Percentiles rank a stretch among this genome's conserved stretches.
phyloP scores from a whole-genome alignment of 768 basidiomycete genomes.

The Termitomyces sp. region DNA sequence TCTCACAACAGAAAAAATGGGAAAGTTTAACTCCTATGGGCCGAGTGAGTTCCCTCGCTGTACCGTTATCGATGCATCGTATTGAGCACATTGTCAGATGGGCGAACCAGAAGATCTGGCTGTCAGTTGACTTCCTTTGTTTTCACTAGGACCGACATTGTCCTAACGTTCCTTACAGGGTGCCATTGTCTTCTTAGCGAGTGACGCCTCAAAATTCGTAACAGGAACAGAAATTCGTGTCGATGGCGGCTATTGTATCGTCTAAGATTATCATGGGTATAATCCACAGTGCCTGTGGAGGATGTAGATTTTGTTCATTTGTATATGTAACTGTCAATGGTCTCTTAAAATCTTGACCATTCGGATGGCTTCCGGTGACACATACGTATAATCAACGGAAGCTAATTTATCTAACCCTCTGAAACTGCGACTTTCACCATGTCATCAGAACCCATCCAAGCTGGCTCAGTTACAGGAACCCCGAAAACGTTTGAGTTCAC shows the following conservation, averaged over 20 bases:
- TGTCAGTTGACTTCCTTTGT: constrained; percentile 31
- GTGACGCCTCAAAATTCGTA: constrained; percentile 87
- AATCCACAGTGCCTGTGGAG: neutral
- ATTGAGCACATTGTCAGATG: constrained; percentile 41
- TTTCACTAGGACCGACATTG: neutral
- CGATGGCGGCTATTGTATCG: constrained; percentile 80
- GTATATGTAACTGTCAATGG: neutral
- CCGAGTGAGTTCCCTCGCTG: constrained; percentile 39
- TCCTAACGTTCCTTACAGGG: constrained; percentile 39
- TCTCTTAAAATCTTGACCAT: neutral
- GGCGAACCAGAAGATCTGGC: constrained; percentile 91
- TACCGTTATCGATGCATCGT: constrained; percentile 2
- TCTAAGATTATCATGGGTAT: neutral
- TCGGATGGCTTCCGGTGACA: neutral
- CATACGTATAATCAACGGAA: neutral
- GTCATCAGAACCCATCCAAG: constrained; percentile 6
- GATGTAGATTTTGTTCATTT: neutral
- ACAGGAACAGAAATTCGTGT: constrained; percentile 83
- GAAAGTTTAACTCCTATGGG: constrained; percentile 83
- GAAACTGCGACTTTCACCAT: constrained; percentile 1
- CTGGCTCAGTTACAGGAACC: constrained; percentile 9
- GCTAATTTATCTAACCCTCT: neutral
- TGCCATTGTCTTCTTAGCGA: constrained; percentile 85
- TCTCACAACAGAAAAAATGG: constrained; percentile 64
- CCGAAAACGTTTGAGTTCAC: constrained; percentile 69